Base-by-base conservation (phyloP, 108 stramenopile species). In the Ochromonas danica region DNA sequence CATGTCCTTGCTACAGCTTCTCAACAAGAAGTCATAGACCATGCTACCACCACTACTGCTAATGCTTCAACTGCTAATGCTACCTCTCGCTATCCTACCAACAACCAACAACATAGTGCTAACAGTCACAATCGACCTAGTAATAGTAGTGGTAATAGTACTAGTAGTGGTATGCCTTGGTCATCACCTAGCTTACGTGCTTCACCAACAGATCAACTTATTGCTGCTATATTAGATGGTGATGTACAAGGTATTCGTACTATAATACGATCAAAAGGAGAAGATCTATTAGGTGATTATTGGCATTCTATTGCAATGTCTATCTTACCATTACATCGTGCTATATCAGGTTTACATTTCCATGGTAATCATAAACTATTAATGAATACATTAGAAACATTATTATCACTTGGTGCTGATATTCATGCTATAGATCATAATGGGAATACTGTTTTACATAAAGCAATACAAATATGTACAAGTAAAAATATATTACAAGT, bases 301-400 rank as follows among this genome's bases (percentile, higher is more conserved):
- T 75, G 72, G 72, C 6, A 27, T 3, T 6, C 6, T 75, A 35
- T 60, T 3, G 67, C 79, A 0, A 31, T n/a, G 41, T 39, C 60
- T 39, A 2, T 82, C 30, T 28, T 78, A 28, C 78, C 77, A n/a
- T 22, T 82, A n/a, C 81, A 82, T 78, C 39, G 81, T 28, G 61
- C 62, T 17, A 74, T 82, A 17, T 27, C 71, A 33, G 81, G 81
- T 35, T 79, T 82, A 25, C 77, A 82, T 62, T 82, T 82, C 70
- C 81, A 82, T 75, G 81, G 77, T 1, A 45, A 51, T 38, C 43
- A 78, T 45, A 31, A 63, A 61, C 40, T 78, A 25, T 57, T 82
- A 28, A 51, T 51, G 22, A 14, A 14, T 6, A 51, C 45, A 14
- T 30, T 79, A 1, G 81, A 78, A 61, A 57, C 33, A 17, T 77